Base-by-base conservation (phyloP, 1,284 basidiomycete genomes). In the Tremellales sp. region DNA sequence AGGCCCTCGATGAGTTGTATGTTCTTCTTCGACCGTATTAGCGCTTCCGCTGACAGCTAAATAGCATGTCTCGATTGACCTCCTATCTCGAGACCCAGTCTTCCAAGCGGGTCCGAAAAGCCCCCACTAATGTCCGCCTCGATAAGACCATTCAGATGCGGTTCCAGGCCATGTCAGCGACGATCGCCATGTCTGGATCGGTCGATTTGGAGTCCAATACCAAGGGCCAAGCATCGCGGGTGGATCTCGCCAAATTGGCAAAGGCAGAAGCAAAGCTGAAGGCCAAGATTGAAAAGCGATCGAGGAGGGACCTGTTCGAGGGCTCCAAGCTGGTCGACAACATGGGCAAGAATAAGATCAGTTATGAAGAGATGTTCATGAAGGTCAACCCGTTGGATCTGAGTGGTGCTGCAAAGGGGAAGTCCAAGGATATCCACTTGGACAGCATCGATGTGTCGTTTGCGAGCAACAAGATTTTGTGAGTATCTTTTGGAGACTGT, bases 351-450 rank as follows among this genome's bases (percentile, higher is more conserved):
- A 91, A 91, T 75, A 90, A 94, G 83, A 87, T 94, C 84, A 83
- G 84, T 22, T 97, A 97, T 76, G 93, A 97, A 70, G 94, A 97
- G 69, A 85, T 97, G 83, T 98, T 94, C 76, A 88, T 98, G 86
- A 89, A 94, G 78, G 92, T 98, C 76, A 99, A 99, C 74, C 91
- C 95, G 40, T 74, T 99, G 52, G 90, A 95, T 71, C 82, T 87
- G 2, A 81, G 81, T 26, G 77, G 80, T 1, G 76, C 82, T 6
- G 77, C 85, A 32, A 95, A 93, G 74, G 91, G 71, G 69, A 97
- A 95, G 78, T 90, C 84, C 73, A 95, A 95, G 74, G 95, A 99
- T 72, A 87, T 99, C 47, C 90, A 97, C 65, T 77, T 99, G 12
- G 86, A 88, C 34, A 87, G 87, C 36, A 97, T 99, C 75, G 95